Percentiles rank a stretch among this genome's conserved stretches.
Conservation (phyloP, 768 basidiomycete genomes). For the Chiua virens region DNA sequence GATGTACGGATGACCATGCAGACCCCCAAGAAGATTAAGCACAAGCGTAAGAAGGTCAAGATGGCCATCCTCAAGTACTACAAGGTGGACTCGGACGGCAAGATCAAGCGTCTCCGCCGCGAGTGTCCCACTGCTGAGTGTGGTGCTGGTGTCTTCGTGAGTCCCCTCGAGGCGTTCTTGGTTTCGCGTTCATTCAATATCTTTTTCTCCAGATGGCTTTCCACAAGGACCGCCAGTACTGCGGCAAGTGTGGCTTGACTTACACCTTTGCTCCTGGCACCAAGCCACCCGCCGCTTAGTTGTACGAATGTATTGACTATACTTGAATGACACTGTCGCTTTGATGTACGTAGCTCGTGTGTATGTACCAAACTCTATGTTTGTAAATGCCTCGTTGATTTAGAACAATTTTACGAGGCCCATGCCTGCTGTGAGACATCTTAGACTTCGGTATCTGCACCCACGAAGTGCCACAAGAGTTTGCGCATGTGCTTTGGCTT, state of each 20-base stretch:
- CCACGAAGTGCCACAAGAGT: slow-evolving; percentile 71
- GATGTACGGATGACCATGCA: slow-evolving; percentile 26
- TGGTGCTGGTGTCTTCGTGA: slow-evolving; percentile 82
- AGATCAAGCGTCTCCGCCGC: slow-evolving; percentile 98
- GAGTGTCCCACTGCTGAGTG: slow-evolving; percentile 89
- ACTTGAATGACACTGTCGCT: too few species aligned
- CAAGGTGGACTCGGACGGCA: slow-evolving; percentile 99
- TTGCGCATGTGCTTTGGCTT: slow-evolving; percentile 87
- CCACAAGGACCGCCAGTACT: slow-evolving; percentile 98
- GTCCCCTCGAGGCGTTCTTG: slow-evolving; percentile 25
- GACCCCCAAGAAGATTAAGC: slow-evolving; percentile 99
- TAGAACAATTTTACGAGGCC: too few species aligned
- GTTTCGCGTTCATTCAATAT: neutral
- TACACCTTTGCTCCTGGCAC: slow-evolving; percentile 82
- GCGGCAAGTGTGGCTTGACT: slow-evolving; percentile 90
- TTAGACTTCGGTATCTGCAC: too few species aligned
- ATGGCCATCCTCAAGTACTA: slow-evolving; percentile 99
- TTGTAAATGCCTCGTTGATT: too few species aligned
- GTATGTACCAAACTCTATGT: too few species aligned
- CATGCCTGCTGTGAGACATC: too few species aligned
- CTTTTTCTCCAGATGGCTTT: slow-evolving; percentile 80
- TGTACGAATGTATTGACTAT: too few species aligned
- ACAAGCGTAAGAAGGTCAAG: slow-evolving; percentile 99
- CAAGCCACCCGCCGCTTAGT: slow-evolving; percentile 61
- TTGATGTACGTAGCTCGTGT: too few species aligned